Evolutionary conservation across 2,329 filamentous ascomycete species (phyloP).

Genomic region (Stemphylium beticola): DNA sequence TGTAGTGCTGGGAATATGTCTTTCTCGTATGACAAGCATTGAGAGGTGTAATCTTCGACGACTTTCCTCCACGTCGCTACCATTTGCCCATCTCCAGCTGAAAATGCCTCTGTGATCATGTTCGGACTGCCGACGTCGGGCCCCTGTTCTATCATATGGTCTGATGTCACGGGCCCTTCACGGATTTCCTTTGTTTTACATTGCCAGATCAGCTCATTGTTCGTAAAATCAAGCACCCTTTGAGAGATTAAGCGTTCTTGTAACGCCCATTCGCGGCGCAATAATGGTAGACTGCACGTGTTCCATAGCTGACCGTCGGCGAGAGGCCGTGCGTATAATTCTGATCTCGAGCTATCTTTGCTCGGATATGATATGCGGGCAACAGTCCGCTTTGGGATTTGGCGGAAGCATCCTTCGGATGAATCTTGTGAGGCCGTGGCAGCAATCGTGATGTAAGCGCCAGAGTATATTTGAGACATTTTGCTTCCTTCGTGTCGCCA

Average conservation of each 20-base stretch:
- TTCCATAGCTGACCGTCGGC: not conserved
- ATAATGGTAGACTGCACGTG: not conserved
- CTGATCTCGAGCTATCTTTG: not conserved
- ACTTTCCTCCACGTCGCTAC: not conserved
- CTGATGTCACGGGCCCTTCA: not conserved
- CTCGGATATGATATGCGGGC: not conserved
- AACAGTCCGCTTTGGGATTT: not conserved
- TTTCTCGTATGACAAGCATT: not conserved
- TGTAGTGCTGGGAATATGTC: constrained; percentile 11
- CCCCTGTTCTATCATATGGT: not conserved
- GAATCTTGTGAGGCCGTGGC: constrained; percentile 1
- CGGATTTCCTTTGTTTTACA: constrained; percentile 1
- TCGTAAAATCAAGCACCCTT: constrained; percentile 1
- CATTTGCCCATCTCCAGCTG: not conserved
- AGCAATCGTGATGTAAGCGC: constrained; percentile 17
- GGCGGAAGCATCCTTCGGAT: constrained; percentile 6
- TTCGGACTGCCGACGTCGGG: not conserved
- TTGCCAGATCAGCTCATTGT: constrained; percentile 9
- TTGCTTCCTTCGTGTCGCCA: constrained; percentile 23
- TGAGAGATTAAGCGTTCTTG: constrained; percentile 11
- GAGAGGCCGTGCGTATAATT: not conserved
- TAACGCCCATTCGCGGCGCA: constrained; percentile 3
- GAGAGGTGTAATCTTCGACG: not conserved
- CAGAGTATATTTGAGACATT: constrained; percentile 24
- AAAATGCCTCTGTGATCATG: not conserved